Percentiles rank a stretch among this genome's conserved stretches.
phyloP scores from a whole-genome alignment of 345 rosid genomes.

The Rhodamnia rubescens region DNA sequence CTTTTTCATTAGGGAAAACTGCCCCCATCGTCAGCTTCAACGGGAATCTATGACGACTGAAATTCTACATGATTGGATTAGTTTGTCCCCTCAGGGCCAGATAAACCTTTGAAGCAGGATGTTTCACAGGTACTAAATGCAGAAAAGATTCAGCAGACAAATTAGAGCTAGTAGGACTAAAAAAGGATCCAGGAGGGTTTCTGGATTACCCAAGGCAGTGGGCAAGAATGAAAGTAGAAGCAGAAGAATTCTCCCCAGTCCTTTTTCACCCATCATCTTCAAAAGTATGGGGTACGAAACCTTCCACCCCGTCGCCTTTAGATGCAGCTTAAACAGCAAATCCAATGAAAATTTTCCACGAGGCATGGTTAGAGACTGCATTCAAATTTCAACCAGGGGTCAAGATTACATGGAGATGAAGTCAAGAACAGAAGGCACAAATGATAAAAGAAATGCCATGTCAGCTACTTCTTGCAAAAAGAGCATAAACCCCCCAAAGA shows the following conservation, averaged over 20 bases:
- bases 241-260: constrained; percentile 32
- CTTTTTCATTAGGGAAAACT: not conserved
- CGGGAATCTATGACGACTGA: not conserved
- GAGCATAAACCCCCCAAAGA: not conserved
- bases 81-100: not conserved
- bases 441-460: not conserved
- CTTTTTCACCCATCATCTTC: constrained; percentile 41
- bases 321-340: constrained; percentile 10
- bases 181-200: not conserved
- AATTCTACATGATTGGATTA: not conserved
- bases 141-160: not conserved
- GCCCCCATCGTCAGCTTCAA: not conserved
- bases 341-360: not conserved
- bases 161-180: not conserved
- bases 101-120: not conserved
- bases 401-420: not conserved
- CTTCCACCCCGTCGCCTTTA: not conserved
- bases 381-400: not conserved
- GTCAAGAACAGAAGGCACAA: not conserved
- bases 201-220: constrained; percentile 35
- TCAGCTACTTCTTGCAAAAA: not conserved
- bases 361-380: not conserved
- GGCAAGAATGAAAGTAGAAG: constrained; percentile 30
- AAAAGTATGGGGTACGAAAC: not conserved
- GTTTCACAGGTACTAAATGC: not conserved